Percentiles rank a stretch among this genome's conserved stretches.
These are phyloP conservation scores for Aphanomyces astaci DNA, from an alignment of 352 stramenopile species.

Conservation along the genomic window DNA sequence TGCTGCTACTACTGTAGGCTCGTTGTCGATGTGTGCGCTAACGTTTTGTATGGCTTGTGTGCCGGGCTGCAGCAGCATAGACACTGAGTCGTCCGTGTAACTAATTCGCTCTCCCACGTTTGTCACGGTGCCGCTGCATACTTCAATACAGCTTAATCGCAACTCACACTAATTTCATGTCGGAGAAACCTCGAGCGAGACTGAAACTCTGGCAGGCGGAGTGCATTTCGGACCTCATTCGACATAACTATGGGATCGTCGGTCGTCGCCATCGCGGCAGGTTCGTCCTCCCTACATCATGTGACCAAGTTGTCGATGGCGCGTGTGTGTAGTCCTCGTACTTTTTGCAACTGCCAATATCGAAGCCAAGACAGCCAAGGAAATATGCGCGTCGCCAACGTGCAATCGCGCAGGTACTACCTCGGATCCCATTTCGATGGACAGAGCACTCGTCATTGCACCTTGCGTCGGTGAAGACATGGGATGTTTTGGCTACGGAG, in stretches of 20 bases:
- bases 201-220: not conserved
- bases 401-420: not conserved
- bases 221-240: not conserved
- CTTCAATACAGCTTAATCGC: not conserved
- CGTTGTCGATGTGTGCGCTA: too few species aligned
- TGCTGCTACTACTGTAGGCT: too few species aligned
- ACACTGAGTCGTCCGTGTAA: not conserved
- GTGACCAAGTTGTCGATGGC: too few species aligned
- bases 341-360: not conserved
- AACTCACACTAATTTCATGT: not conserved
- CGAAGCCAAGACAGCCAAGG: not conserved
- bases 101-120: not conserved
- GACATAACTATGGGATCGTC: not conserved
- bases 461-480: not conserved
- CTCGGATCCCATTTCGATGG: not conserved
- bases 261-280: not conserved
- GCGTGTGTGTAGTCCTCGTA: too few species aligned
- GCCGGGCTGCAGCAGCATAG: not conserved
- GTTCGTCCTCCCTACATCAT: too few species aligned
- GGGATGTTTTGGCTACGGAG: not conserved
- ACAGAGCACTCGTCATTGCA: not conserved
- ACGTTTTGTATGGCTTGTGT: not conserved
- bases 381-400: not conserved
- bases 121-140: not conserved
- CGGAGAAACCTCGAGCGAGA: not conserved